phyloP scores from a whole-genome alignment of 192 early-diverging fungal genomes.

The Podila epigama region DNA sequence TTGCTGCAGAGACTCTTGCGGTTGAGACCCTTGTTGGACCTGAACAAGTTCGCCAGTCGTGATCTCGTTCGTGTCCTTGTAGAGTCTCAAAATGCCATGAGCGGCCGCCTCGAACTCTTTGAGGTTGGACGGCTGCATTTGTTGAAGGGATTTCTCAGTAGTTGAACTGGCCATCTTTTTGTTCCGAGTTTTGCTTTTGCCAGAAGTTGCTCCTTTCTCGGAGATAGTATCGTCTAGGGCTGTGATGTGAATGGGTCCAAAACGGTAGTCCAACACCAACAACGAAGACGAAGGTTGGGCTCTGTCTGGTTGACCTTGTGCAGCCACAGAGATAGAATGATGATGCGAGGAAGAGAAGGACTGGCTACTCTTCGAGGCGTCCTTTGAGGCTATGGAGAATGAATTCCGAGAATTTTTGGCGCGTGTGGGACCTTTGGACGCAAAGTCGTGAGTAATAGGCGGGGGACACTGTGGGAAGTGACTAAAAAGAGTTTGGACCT shows the following conservation, averaged over 20 bases:
- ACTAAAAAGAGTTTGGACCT: constrained; percentile 11
- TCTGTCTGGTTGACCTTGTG: not conserved
- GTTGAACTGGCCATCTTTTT: constrained; percentile 7
- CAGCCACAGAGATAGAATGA: not conserved
- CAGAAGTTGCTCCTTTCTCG: not conserved
- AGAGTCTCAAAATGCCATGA: constrained; percentile 72
- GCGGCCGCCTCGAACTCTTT: constrained; percentile 18
- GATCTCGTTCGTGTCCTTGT: constrained; percentile 61
- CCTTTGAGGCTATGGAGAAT: not conserved
- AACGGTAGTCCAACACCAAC: constrained; percentile 16
- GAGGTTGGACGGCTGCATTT: not conserved
- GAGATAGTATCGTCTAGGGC: constrained; percentile 13
- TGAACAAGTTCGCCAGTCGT: constrained; percentile 29
- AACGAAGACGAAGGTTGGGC: not conserved
- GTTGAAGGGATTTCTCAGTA: constrained; percentile 1
- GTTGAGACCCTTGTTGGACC: not conserved
- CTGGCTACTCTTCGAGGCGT: not conserved
- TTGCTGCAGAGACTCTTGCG: not conserved
- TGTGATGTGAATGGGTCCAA: constrained; percentile 18
- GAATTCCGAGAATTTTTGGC: not conserved
- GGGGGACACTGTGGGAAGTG: constrained; percentile 16
- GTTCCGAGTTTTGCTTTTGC: constrained; percentile 1
- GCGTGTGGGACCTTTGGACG: not conserved
- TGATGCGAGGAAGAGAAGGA: no score
- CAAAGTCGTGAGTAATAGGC: not conserved